Percentiles rank a stretch among this genome's conserved stretches.
Conservation (phyloP, 73 alveolate species). For the Effrenium voratum region DNA sequence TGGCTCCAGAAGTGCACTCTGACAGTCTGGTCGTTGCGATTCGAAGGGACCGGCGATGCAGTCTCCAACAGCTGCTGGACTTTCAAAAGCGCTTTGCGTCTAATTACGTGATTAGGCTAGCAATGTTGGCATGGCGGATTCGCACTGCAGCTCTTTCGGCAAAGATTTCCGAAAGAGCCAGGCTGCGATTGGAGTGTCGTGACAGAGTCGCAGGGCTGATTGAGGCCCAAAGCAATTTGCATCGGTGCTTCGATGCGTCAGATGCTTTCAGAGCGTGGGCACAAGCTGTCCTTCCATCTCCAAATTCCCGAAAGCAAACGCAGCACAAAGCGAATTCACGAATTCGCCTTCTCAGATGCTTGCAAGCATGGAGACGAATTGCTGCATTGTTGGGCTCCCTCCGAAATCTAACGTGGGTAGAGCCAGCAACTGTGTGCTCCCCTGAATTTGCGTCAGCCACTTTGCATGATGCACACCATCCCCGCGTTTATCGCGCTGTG, state of each 20-base stretch:
- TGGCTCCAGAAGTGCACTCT: too few species aligned
- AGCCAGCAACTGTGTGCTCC: conserved; percentile 55
- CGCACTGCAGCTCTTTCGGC: conserved; percentile 13
- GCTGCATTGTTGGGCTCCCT: conserved; percentile 8
- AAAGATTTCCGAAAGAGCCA: conserved; percentile 5
- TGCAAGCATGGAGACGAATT: conserved; percentile 35
- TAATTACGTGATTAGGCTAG: neutral
- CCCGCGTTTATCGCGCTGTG: conserved; percentile 70
- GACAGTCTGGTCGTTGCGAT: neutral
- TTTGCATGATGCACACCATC: conserved; percentile 18
- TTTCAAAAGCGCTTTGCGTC: neutral
- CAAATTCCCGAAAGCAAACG: neutral
- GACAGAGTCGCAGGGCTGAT: neutral
- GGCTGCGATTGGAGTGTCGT: neutral
- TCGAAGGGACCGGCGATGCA: neutral
- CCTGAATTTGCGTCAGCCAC: conserved; percentile 61
- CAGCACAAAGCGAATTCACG: too few species aligned
- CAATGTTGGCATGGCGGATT: neutral
- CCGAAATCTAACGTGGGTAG: conserved; percentile 43
- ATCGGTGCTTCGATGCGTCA: neutral
- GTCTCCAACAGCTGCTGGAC: conserved; percentile 17
- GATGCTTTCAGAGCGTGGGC: conserved; percentile 65
- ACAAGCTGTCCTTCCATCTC: neutral
- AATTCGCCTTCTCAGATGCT: neutral
- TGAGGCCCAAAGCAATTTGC: neutral